Percentiles rank a stretch among this genome's conserved stretches.
phyloP scores from a whole-genome alignment of 139 green algal species.

The Haematococcus lacustris region DNA sequence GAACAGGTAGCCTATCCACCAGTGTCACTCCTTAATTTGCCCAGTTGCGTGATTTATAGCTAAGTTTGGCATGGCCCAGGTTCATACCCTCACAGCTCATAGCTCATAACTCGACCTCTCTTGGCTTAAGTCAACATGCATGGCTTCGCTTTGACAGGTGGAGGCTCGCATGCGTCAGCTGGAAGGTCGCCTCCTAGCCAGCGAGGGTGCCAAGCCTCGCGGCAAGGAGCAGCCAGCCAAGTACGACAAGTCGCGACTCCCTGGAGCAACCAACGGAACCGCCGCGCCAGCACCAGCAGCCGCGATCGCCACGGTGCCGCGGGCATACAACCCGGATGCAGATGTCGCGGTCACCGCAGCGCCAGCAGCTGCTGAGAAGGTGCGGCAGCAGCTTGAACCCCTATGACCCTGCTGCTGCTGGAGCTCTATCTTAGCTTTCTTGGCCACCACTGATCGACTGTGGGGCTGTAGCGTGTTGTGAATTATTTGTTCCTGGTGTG shows the following conservation, averaged over 20 bases:
- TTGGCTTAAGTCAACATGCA: too few species aligned
- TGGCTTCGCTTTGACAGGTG: conserved; percentile 72
- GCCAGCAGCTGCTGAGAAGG: conserved; percentile 16
- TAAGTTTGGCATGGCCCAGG: too few species aligned
- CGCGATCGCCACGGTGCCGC: conserved; percentile 40
- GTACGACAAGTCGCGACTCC: conserved; percentile 57
- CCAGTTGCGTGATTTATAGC: too few species aligned
- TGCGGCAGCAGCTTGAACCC: not conserved
- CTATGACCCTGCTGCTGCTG: not conserved
- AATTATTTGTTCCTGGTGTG: not conserved
- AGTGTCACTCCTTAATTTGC: too few species aligned
- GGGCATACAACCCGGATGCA: conserved; percentile 80
- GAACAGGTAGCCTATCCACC: too few species aligned
- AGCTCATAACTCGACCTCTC: too few species aligned
- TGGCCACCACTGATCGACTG: too few species aligned
- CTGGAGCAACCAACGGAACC: conserved; percentile 19
- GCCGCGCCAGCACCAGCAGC: too few species aligned
- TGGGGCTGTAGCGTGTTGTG: not conserved
- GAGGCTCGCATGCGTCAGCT: conserved; percentile 88
- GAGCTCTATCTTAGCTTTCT: not conserved
- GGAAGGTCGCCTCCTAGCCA: conserved; percentile 67
- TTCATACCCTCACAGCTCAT: too few species aligned
- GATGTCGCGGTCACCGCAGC: conserved; percentile 47
- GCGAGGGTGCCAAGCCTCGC: conserved; percentile 45
- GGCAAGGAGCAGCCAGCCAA: conserved; percentile 47